Evolutionary conservation across 2,329 filamentous ascomycete genomes (phyloP), one percentile per base, ranked within the genome.

Genomic region (Calcarisporium arbuscula): DNA sequence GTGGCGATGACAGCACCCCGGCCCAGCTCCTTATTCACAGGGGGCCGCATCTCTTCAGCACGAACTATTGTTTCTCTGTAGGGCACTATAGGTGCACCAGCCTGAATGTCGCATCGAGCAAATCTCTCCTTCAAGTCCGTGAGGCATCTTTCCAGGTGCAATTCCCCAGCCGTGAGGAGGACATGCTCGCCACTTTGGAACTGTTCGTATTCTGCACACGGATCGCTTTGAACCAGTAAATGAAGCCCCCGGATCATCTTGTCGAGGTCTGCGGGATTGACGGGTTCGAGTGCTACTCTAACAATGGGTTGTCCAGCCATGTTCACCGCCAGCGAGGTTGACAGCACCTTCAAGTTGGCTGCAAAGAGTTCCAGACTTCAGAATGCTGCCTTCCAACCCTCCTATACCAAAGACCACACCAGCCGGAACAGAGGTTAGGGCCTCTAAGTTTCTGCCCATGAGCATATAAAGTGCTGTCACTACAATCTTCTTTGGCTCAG

Each of bases 321-420:
- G 35, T 66, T 71, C 12, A 96, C n/a, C 80, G 43, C 90, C 90
- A 1, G 89, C 92, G 34, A 98, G 67, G 60, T 98, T 98, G 48
- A 94, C 80, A 6, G 85, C 80, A 12, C 92, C 92, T 31, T 87
- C 82, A 0, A 94, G 65, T 44, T 85, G 83, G 44, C 86, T 94
- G 64, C 88, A 95, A 4, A 98, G 68, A 0, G 92, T 98, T 10
- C 89, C 92, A 2, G 88, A 94, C 58, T 98, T 98, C 35, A 98
- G 71, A n/a, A 98, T 82, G 41, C 90, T 82, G 12, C 89, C 90
- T 52, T 92, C 89, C 2, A 98, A 74, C 3, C 92, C 92, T 20
- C 82, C 87, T 35, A 98, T 92, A 17, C 92, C 92, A 53, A 98
- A 96, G 5, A 98, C 84, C 7, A 94, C 89, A 28, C 92, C 92